phyloP scores from a whole-genome alignment of 768 basidiomycete genomes.

The Termitomyces bulborhizus region DNA sequence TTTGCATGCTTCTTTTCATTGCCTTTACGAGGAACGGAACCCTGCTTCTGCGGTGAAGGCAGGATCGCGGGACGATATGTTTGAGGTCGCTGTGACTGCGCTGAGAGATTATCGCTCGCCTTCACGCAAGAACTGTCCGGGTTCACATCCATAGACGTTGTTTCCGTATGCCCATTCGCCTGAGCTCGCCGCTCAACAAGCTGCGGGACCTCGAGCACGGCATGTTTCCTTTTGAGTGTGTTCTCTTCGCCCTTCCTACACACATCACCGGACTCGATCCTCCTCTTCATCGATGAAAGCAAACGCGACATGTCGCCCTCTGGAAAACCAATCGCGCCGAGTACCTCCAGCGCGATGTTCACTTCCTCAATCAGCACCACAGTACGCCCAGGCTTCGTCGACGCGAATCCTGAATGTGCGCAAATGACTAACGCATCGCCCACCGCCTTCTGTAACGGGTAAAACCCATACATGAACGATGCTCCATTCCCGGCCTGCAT shows the following conservation, averaged over 20 bases:
- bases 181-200: background rate
- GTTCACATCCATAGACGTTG: background rate
- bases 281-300: slow-evolving; percentile 19
- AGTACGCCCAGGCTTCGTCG: slow-evolving; percentile 19
- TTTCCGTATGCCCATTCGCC: background rate
- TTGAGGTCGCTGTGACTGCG: slow-evolving; percentile 3
- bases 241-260: slow-evolving; percentile 13
- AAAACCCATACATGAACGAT: slow-evolving; percentile 40
- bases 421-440: slow-evolving; percentile 64
- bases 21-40: slow-evolving; percentile 12
- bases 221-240: slow-evolving; percentile 25
- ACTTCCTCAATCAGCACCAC: slow-evolving; percentile 20
- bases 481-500: slow-evolving; percentile 18
- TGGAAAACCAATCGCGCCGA: slow-evolving; percentile 12
- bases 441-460: slow-evolving; percentile 54
- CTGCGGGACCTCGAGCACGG: slow-evolving; percentile 8
- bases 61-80: background rate
- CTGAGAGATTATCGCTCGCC: background rate
- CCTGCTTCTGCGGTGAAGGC: background rate
- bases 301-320: slow-evolving; percentile 19
- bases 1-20: slow-evolving; percentile 36
- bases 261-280: slow-evolving; percentile 15
- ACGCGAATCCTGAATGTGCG: slow-evolving; percentile 52
- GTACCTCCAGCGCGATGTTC: slow-evolving; percentile 18
- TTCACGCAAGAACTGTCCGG: background rate